Evolutionary conservation across 2,329 filamentous ascomycete species (phyloP), one percentile per base, ranked within the genome.

Genomic region (Sarocladiaceae sp.): DNA sequence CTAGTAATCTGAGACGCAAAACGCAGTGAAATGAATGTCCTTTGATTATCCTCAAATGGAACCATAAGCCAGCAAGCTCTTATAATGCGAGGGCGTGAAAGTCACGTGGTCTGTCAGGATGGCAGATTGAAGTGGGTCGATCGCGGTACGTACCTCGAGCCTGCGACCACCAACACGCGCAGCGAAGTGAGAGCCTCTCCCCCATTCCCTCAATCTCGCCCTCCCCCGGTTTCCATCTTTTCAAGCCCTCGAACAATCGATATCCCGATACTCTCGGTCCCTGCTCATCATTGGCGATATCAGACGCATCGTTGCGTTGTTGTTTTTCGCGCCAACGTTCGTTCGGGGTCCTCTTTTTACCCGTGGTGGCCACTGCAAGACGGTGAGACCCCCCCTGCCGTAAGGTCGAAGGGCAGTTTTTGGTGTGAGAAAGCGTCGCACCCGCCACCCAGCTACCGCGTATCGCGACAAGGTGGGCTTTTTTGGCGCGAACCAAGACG

Each of bases 391-490:
- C 37, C 37, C 37, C 37, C 37, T 41, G 37, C 34, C 34, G 20
- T 39, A 39, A 19, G 34, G 16, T 39, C 37, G 20, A 41, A 41
- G 37, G 37, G 33, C 23, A 21, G 26, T 41, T 41, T 41, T 27
- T 21, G n/a, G n/a, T n/a, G 23, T 27, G 21, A 13, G 23, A 41
- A 41, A 41, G 37, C 37, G 37, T 41, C 37, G 29, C 37, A 41
- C 37, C 37, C 37, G 37, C 34, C n/a, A n/a, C n/a, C 18, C 34
- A 39, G 34, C 37, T 41, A 60, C 57, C 63, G 63, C 63, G 63
- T 64, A 60, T 66, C 63, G 62, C 63, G 63, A 65, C 61, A 24
- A 24, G 37, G 37, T 41, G 23, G 37, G 37, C 37, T 5, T 29
- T 41, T 41, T 41, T 41, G 37, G 37, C 37, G 37, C 37, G 23